phyloP scores from a whole-genome alignment of 1,284 basidiomycete genomes.

The Pisolithus thermaeus region DNA sequence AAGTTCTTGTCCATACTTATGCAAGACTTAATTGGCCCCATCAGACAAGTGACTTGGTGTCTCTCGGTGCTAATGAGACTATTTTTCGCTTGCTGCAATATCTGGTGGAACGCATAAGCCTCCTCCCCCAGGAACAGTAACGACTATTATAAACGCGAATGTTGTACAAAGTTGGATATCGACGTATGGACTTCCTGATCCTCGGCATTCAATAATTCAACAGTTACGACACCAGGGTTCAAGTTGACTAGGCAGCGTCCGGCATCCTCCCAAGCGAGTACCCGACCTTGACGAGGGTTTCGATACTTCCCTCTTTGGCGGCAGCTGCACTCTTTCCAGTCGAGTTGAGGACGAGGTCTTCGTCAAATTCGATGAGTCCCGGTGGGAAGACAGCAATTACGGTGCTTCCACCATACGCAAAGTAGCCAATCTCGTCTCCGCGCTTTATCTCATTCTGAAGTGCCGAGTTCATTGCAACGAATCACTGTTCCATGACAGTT shows the following conservation, averaged over 20 bases:
- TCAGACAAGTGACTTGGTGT: too few relatives aligned
- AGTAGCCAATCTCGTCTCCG: conserved; percentile 59
- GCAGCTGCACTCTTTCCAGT: conserved; percentile 14
- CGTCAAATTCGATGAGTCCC: conserved; percentile 56
- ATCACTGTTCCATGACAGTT: conserved; percentile 1
- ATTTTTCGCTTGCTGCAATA: too few relatives aligned
- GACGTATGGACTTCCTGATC: not conserved
- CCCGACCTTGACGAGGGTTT: conserved; percentile 66
- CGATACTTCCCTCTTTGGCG: conserved; percentile 30
- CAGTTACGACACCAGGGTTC: not conserved
- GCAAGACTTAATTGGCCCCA: too few relatives aligned
- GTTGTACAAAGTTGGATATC: not conserved
- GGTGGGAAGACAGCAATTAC: conserved; percentile 60
- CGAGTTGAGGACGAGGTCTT: conserved; percentile 61
- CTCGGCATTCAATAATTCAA: not conserved
- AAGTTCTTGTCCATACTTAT: too few relatives aligned
- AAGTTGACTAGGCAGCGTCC: not conserved
- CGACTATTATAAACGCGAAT: not conserved
- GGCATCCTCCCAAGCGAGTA: conserved; percentile 19
- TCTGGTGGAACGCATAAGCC: too few relatives aligned
- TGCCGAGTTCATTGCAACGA: conserved; percentile 20
- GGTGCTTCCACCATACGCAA: conserved; percentile 70
- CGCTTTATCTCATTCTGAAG: conserved; percentile 33
- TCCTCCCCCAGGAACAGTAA: not conserved
- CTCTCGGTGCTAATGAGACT: too few relatives aligned